These are phyloP conservation scores for Penicillium sp. DNA, from an alignment of 2,329 filamentous ascomycete genomes.

Conservation along the genomic window DNA sequence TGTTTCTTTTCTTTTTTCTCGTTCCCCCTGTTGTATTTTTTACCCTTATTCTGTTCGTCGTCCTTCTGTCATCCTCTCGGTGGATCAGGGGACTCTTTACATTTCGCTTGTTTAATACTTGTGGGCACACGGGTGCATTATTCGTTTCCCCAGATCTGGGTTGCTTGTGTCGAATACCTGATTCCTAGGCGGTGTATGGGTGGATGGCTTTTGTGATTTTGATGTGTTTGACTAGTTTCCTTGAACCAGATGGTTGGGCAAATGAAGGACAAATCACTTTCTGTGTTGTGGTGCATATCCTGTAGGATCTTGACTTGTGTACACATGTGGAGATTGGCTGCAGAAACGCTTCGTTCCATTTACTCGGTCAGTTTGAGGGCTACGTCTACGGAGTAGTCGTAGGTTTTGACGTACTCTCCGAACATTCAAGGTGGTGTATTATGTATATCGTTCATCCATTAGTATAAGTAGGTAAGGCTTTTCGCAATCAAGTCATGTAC, in stretches of 20 bases:
- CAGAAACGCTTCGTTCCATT: no score
- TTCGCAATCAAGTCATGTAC: not conserved
- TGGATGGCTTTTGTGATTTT: constrained; percentile 21
- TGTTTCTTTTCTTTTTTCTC: constrained; percentile 21
- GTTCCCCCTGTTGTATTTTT: constrained; percentile 19
- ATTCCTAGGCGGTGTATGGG: constrained; percentile 25
- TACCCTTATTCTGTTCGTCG: constrained; percentile 15
- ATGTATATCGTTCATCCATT: not conserved
- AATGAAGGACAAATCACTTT: constrained; percentile 19
- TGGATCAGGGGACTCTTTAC: constrained; percentile 10
- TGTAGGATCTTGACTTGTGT: no score
- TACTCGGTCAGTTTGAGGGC: no score
- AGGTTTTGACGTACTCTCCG: no score
- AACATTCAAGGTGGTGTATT: not conserved
- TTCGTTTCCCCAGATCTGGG: constrained; percentile 12
- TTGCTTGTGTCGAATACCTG: constrained; percentile 26
- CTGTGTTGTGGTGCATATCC: not conserved
- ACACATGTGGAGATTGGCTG: no score
- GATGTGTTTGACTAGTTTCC: constrained; percentile 20
- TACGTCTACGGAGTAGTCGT: no score
- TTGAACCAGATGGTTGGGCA: constrained; percentile 15
- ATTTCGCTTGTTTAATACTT: constrained; percentile 30
- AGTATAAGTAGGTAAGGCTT: not conserved
- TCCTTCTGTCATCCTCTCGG: constrained; percentile 16
- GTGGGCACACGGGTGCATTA: constrained; percentile 21